A percentile compares a stretch with the other conserved stretches of the same genome.
Evolutionary conservation across 495 filamentous ascomycete species (phyloP).

Genomic region (Aspergillus steynii): DNA sequence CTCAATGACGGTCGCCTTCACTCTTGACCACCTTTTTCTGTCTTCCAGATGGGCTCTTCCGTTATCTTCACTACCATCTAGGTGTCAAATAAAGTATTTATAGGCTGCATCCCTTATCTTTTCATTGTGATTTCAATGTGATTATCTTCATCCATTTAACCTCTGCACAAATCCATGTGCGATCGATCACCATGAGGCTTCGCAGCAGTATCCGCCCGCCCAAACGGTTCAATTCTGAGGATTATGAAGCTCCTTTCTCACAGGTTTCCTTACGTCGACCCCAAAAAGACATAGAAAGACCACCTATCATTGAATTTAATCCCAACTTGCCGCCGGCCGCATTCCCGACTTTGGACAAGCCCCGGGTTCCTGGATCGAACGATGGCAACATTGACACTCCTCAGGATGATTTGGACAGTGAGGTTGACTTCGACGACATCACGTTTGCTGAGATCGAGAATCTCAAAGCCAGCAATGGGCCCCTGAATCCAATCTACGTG

Average conservation of each 20-base stretch:
- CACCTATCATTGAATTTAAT: conserved; percentile 32
- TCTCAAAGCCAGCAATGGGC: conserved; percentile 34
- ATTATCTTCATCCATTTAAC: not conserved
- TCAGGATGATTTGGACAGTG: not conserved
- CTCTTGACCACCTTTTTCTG: not conserved
- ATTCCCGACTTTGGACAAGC: conserved; percentile 40
- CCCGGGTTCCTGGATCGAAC: conserved; percentile 7
- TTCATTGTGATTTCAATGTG: not conserved
- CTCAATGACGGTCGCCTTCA: not conserved
- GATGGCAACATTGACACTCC: not conserved
- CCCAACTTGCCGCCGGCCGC: conserved; percentile 44
- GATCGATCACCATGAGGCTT: conserved; percentile 20
- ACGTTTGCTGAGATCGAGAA: conserved; percentile 26
- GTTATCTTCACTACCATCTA: not conserved
- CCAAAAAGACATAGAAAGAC: not conserved
- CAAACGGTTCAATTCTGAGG: conserved; percentile 20
- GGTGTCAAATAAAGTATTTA: not conserved
- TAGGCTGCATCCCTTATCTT: not conserved
- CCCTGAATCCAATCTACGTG: conserved; percentile 35
- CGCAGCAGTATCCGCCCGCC: conserved; percentile 23
- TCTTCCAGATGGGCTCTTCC: not conserved
- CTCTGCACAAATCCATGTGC: not conserved
- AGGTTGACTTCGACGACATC: conserved; percentile 17
- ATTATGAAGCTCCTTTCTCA: conserved; percentile 7
- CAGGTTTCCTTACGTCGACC: conserved; percentile 6